These are phyloP conservation scores for Calonectria pseudoturangicola DNA, from an alignment of 2,329 filamentous ascomycete species.

Conservation along the genomic window DNA sequence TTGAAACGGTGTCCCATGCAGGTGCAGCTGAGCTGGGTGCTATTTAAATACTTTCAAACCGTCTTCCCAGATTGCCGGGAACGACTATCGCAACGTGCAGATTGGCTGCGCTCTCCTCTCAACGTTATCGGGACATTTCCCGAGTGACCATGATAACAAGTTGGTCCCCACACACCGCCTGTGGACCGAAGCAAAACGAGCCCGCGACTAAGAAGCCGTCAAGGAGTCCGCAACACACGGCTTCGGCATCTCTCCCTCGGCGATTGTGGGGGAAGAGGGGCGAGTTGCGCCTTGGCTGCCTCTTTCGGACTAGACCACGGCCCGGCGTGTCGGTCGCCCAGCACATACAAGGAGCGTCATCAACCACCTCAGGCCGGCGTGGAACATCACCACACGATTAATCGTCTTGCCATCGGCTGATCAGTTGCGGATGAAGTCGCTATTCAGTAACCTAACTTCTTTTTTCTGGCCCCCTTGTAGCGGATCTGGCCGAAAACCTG, in stretches of 20 bases:
- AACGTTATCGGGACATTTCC: neutral
- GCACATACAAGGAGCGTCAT: conserved; percentile 25
- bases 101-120: neutral
- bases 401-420: conserved; percentile 24
- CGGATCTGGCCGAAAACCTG: conserved; percentile 41
- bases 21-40: neutral
- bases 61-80: neutral
- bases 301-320: conserved; percentile 53
- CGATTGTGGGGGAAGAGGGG: conserved; percentile 39
- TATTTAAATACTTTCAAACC: conserved; percentile 19
- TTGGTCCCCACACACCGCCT: neutral
- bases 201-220: neutral
- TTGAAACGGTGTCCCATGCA: neutral
- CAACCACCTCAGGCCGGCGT: conserved; percentile 11
- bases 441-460: conserved; percentile 45
- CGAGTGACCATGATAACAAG: no score
- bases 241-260: conserved; percentile 37
- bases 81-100: neutral
- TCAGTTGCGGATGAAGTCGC: conserved; percentile 34
- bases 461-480: conserved; percentile 42
- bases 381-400: neutral
- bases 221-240: neutral
- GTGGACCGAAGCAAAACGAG: no score
- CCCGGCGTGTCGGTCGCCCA: conserved; percentile 21
- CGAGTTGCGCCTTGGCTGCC: conserved; percentile 58